These are phyloP conservation scores for Cladosporium oxysporum DNA, from an alignment of 2,329 filamentous ascomycete species.

Conservation along the genomic window DNA sequence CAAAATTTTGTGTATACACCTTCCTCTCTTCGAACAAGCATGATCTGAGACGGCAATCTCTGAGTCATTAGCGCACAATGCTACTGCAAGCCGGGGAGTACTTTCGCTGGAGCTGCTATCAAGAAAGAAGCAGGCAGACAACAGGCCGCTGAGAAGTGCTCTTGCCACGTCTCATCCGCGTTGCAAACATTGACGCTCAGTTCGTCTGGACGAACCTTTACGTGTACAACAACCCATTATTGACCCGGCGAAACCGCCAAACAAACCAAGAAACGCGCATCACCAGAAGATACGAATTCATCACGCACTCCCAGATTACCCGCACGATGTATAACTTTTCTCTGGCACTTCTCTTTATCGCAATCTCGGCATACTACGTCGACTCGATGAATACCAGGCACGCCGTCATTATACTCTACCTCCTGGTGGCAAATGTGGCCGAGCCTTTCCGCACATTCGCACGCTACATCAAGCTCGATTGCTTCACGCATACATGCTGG, in stretches of 20 bases:
- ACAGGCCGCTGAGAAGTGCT: background rate
- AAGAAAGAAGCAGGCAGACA: background rate
- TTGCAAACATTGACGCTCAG: background rate
- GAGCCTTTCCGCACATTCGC: background rate
- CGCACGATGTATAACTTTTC: background rate
- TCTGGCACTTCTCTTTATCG: background rate
- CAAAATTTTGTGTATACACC: conserved; percentile 7
- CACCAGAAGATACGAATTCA: background rate
- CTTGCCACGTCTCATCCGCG: background rate
- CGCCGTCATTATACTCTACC: background rate
- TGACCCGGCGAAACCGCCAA: background rate
- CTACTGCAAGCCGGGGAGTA: background rate
- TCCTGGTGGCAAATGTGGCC: background rate
- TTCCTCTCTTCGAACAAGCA: background rate
- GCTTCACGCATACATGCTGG: background rate
- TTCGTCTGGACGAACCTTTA: background rate
- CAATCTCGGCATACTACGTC: background rate
- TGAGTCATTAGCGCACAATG: background rate
- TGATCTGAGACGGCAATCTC: background rate
- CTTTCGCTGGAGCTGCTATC: background rate
- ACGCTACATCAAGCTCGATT: background rate
- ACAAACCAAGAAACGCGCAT: background rate
- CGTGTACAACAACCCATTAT: background rate
- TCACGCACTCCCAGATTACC: background rate
- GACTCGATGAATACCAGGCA: background rate